Base-by-base conservation (phyloP, 2,329 filamentous ascomycete genomes). In the Trichoderma aggressivum region DNA sequence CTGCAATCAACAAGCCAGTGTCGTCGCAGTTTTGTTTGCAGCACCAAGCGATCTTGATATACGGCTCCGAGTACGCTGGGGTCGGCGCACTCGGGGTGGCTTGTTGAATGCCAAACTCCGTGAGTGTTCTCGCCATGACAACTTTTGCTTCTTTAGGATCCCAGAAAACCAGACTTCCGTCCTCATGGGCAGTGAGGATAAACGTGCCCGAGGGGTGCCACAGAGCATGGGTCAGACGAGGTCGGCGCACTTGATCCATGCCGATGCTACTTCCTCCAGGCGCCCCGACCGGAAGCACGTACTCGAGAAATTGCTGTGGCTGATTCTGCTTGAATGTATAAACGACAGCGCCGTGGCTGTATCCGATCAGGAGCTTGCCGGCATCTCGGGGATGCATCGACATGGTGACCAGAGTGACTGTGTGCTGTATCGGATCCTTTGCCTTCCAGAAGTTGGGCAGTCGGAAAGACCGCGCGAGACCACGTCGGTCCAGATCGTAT, bases 181-280 rank as follows among this genome's bases (percentile, higher is more conserved):
- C 96, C 70, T 97, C 94, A 78, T 98, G 92, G 1, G 91, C 92
- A 0, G 94, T 97, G 74, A 96, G 79, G 47, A 98, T 83, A 77
- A 97, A 97, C 0, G 93, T 97, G 0, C 94, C 96, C 1, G 93
- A 97, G 0, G 96, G 96, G 82, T 99, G 96, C 94, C 95, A 99
- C 18, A 95, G 80, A 1, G 94, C 94, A 75, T 97, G 92, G 1
- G 91, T 93, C 73, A 98, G 82, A 71, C 87, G 88, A 16, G 95
- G 96, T 75, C 86, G 89, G 64, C 94, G 89, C 72, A 87, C 79
- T 16, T 86, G 86, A 70, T 90, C 88, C 43, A 89, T 82, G 7
- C 87, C 86, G 50, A 87, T 82, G 32, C 90, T 88, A 77, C 94
- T 92, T 82, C 94, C 88, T n/a, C 95, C 95, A 0, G 93, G 92